Percentiles rank a stretch among this genome's conserved stretches.
phyloP scores from a whole-genome alignment of 2,329 filamentous ascomycete genomes.

The Phialocephala sp. region DNA sequence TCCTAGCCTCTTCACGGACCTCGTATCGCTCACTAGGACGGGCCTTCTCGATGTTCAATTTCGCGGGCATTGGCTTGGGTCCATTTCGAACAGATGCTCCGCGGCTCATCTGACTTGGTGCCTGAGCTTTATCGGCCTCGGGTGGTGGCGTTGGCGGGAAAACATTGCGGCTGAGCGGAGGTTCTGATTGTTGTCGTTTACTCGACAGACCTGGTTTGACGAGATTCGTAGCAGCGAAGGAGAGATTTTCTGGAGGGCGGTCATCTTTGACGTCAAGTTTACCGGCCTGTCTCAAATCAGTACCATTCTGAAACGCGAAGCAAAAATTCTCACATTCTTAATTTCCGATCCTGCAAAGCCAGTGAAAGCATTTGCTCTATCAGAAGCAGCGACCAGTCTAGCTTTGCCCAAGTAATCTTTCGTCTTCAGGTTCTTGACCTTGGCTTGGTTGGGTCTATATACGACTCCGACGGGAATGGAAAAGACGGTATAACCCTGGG shows the following conservation, averaged over 20 bases:
- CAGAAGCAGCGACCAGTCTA: slow-evolving; percentile 87
- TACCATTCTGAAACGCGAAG: neutral
- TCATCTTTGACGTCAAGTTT: slow-evolving; percentile 72
- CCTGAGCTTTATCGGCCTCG: slow-evolving; percentile 72
- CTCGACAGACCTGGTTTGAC: slow-evolving; percentile 85
- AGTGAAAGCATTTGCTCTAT: slow-evolving; percentile 79
- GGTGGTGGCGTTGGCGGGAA: slow-evolving; percentile 99
- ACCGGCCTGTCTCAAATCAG: slow-evolving; percentile 49
- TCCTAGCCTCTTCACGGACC: slow-evolving; percentile 38
- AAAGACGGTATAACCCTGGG: slow-evolving; percentile 94
- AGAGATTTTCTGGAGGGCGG: slow-evolving; percentile 81
- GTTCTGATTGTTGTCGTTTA: slow-evolving; percentile 84
- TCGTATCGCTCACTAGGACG: slow-evolving; percentile 51
- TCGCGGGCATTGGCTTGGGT: slow-evolving; percentile 64
- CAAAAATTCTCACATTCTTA: slow-evolving; percentile 63
- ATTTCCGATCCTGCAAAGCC: slow-evolving; percentile 81
- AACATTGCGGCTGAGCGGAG: slow-evolving; percentile 76
- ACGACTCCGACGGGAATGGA: slow-evolving; percentile 96
- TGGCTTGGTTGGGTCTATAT: slow-evolving; percentile 94
- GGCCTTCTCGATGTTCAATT: slow-evolving; percentile 65
- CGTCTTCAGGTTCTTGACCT: slow-evolving; percentile 96
- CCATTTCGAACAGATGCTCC: slow-evolving; percentile 67
- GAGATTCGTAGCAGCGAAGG: slow-evolving; percentile 90
- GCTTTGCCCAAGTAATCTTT: slow-evolving; percentile 98
- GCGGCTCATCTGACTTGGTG: slow-evolving; percentile 50